Base-by-base conservation (phyloP, 148 eudicot genomes). In the Rhododendron molle region DNA sequence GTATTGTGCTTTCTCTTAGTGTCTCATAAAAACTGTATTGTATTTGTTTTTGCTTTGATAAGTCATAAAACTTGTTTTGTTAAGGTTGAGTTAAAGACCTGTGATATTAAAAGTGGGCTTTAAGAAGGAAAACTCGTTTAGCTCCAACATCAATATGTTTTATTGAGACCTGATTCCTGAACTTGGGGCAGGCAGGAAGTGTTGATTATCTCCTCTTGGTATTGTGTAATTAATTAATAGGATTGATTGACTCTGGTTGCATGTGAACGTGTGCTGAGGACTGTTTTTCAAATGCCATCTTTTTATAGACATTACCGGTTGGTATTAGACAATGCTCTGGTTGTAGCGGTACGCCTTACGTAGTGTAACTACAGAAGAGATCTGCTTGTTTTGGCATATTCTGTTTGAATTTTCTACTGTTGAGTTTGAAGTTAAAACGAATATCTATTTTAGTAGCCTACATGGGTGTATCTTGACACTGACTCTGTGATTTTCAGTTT, bases 401-500 rank as follows among this genome's bases (percentile, higher is more conserved):
- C 46, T 28, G 38, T 38, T 28, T 5, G 7, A 16, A 74, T 40
- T 18, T 74, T 38, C 78, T 36, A 38, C 30, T 12, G 11, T 28
- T 71, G 43, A 83, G 21, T 10, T 47, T 72, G 20, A 47, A 52
- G 30, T 71, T 83, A 2, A 34, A 11, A 73, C 4, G 21, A 15
- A 47, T 47, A 44, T 23, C 49, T 20, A 47, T 47, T 32, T 49
- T 83, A 50, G 67, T 49, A 72, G 78, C 54, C 28, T 18, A 34
- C 26, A 50, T 30, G 43, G 81, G 32, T 56, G 14, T 15, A 10
- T 34, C 69, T 54, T 54, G 43, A 32, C 8, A 13, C n/a, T 81
- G 56, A 81, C 47, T 81, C 28, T 54, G 16, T 52, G 30, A 78
- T 47, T 83, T 86, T 84, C 93, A 97, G 98, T 85, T 91, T 97